Evolutionary conservation across 768 basidiomycete species (phyloP), one percentile per base, ranked within the genome.

Genomic region (Mycena metata): DNA sequence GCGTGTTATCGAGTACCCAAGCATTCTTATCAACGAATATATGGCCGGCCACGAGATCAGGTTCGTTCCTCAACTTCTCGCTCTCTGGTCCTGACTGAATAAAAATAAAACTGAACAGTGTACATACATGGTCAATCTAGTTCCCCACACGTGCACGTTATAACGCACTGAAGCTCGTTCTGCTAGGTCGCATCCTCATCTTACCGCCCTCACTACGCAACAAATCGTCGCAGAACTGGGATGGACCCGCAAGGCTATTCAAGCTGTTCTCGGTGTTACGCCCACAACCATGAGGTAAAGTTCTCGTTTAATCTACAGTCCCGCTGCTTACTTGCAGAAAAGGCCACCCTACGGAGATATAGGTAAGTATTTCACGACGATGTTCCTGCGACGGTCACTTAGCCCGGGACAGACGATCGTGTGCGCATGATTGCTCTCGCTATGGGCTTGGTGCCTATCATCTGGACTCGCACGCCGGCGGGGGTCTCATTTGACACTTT

Each of bases 181-280:
- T 39, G 66, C 60, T 45, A 23, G 16, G 17, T 66, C 51, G 5
- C 42, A 60, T 2, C 30, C 17, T 3, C 66, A 84, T 26, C 83
- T 90, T 62, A 94, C 94, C 0, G 82, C 85, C 43, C 82, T 94
- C 69, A 90, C 93, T 47, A 98, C 88, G 73, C 90, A 86, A 75
- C 85, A 97, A 83, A 86, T 97, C 59, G 95, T 98, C 17, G 96
- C 96, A 23, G 96, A 98, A 80, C 84, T 99, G 42, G 96, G 95
- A 57, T 98, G 94, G 92, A 92, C 95, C 60, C 91, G 91, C 62
- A 89, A 93, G 79, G 89, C 90, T 58, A 96, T 99, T 82, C 90
- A 92, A 79, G 76, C 76, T 2, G 87, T 92, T 23, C 80, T 92
- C 64, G 92, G 92, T 71, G 90, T 94, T 30, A 91, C 92, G 1